These are phyloP conservation scores for Diaporthe helianthi DNA, from an alignment of 2,329 filamentous ascomycete genomes.

Conservation along the genomic window DNA sequence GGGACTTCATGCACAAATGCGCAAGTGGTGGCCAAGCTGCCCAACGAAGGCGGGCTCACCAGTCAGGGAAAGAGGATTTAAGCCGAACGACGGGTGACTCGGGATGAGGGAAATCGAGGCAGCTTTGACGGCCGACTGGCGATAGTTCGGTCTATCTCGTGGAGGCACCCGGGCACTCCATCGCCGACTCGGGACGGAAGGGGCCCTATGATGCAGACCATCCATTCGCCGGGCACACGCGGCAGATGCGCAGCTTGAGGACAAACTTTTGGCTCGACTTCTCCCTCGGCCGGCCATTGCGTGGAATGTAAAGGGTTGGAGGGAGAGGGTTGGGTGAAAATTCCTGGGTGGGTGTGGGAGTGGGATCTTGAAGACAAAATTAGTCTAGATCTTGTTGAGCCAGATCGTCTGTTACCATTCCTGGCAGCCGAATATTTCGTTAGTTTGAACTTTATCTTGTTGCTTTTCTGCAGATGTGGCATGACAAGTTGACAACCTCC, in stretches of 20 bases:
- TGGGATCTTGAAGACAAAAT: no score
- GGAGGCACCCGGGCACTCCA: slow-evolving; percentile 37
- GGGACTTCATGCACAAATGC: slow-evolving; percentile 35
- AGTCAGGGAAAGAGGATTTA: slow-evolving; percentile 24
- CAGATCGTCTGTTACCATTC: neutral
- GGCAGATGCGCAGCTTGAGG: slow-evolving; percentile 36
- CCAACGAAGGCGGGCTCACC: slow-evolving; percentile 35
- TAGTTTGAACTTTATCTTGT: neutral
- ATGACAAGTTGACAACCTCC: no score
- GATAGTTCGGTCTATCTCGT: slow-evolving; percentile 39
- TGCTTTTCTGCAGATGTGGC: neutral
- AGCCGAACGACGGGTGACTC: slow-evolving; percentile 25
- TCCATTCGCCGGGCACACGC: slow-evolving; percentile 35
- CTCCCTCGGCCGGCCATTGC: slow-evolving; percentile 35
- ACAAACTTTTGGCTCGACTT: slow-evolving; percentile 31
- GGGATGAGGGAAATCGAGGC: slow-evolving; percentile 32
- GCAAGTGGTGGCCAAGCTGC: slow-evolving; percentile 35
- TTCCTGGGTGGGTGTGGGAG: slow-evolving; percentile 35
- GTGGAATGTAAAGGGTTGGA: slow-evolving; percentile 34
- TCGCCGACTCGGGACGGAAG: neutral
- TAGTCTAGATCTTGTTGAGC: no score
- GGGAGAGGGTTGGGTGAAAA: slow-evolving; percentile 34
- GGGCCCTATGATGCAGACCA: slow-evolving; percentile 29
- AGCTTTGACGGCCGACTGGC: slow-evolving; percentile 24
- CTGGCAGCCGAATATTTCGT: neutral